Percentiles rank a stretch among this genome's conserved stretches.
Evolutionary conservation across 208 protist species (phyloP).

Genomic region (Leishmania arabica): DNA sequence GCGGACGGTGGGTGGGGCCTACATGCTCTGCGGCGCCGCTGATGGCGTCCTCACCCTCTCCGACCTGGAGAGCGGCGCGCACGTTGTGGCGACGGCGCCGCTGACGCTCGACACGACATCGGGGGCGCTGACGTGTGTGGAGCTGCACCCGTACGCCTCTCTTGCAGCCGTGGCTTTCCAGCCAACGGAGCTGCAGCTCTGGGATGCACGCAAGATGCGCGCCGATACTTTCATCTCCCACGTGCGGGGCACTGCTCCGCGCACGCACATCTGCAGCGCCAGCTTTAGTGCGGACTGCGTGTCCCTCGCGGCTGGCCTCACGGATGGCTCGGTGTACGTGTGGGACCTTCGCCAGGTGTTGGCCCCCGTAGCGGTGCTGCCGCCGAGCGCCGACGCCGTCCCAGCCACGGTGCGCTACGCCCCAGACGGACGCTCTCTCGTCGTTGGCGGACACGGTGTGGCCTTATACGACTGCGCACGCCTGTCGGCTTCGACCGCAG

Average conservation of each 20-base stretch:
- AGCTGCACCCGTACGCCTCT: conserved; percentile 70
- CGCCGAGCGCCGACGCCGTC: conserved; percentile 7
- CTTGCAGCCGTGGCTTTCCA: conserved; percentile 59
- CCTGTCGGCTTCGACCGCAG: conserved; percentile 4
- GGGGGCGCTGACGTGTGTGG: conserved; percentile 37
- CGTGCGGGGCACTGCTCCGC: conserved; percentile 20
- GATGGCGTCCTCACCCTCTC: conserved; percentile 36
- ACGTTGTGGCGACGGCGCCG: conserved; percentile 33
- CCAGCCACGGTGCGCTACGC: conserved; percentile 50
- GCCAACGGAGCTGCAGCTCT: conserved; percentile 75
- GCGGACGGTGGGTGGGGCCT: conserved; percentile 36
- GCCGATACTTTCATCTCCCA: conserved; percentile 77
- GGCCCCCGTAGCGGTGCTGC: conserved; percentile 43
- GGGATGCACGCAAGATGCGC: conserved; percentile 87
- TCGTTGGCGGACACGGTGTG: conserved; percentile 18
- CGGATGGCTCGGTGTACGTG: conserved; percentile 79
- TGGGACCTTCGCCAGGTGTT: conserved; percentile 97
- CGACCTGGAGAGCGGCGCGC: conserved; percentile 39
- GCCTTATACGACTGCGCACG: conserved; percentile 15
- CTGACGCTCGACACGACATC: conserved; percentile 14
- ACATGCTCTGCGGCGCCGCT: conserved; percentile 32
- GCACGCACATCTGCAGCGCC: conserved; percentile 50
- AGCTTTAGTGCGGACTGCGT: conserved; percentile 95
- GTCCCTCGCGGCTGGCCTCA: conserved; percentile 84
- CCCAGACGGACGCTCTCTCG: conserved; percentile 26